A percentile compares a stretch with the other conserved stretches of the same genome.
Evolutionary conservation across 2,329 filamentous ascomycete species (phyloP).

Genomic region (Arthroderma sp.): DNA sequence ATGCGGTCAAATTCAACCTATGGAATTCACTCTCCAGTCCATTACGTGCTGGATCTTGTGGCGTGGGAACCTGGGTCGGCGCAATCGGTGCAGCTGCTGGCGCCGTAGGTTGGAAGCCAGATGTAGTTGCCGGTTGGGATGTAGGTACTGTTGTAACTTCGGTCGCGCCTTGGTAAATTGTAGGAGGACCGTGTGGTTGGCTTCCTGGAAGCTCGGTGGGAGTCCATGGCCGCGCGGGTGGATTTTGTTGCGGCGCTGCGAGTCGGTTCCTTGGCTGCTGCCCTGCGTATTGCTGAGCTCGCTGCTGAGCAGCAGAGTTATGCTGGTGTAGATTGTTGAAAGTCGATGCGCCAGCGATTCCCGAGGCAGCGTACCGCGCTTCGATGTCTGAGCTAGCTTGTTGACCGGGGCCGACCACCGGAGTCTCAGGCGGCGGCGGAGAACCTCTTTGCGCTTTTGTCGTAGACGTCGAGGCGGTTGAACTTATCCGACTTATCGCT

Average conservation of each 20-base stretch:
- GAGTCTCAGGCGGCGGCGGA: constrained; percentile 87
- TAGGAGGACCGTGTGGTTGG: constrained; percentile 77
- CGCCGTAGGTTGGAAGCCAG: constrained; percentile 24
- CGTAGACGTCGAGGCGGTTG: constrained; percentile 84
- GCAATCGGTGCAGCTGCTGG: constrained; percentile 22
- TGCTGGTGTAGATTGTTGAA: constrained; percentile 61
- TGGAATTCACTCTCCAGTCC: constrained; percentile 72
- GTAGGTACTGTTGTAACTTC: constrained; percentile 41
- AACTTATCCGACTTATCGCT: constrained; percentile 51
- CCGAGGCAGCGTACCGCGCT: constrained; percentile 77
- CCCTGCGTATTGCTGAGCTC: constrained; percentile 62
- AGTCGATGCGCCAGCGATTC: constrained; percentile 75
- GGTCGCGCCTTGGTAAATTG: constrained; percentile 76
- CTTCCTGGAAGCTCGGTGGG: constrained; percentile 81
- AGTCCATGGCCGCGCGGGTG: constrained; percentile 63
- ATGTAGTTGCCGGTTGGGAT: constrained; percentile 15
- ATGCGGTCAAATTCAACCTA: constrained; percentile 64
- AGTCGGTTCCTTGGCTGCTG: constrained; percentile 26
- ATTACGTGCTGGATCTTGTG: constrained; percentile 42
- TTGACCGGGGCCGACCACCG: constrained; percentile 58
- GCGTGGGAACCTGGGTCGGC: constrained; percentile 27
- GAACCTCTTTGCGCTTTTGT: constrained; percentile 85
- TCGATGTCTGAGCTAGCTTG: constrained; percentile 74
- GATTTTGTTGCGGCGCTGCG: constrained; percentile 13
- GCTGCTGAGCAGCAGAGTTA: constrained; percentile 68